Percentiles rank a stretch among this genome's conserved stretches.
These are phyloP conservation scores for Hysterangium stoloniferum DNA, from an alignment of 768 basidiomycete genomes.

Conservation along the genomic window DNA sequence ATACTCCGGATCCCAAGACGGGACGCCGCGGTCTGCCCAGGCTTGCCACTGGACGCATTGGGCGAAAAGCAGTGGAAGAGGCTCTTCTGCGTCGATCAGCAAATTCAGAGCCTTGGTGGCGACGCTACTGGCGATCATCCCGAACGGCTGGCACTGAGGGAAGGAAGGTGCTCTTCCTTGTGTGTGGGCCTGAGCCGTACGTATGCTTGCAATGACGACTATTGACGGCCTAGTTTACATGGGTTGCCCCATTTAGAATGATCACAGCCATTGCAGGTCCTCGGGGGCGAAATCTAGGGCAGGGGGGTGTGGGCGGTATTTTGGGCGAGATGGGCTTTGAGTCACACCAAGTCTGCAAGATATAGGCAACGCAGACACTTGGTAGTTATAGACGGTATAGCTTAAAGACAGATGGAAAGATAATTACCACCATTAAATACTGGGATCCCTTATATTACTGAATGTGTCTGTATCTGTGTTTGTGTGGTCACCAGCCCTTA, in stretches of 20 bases:
- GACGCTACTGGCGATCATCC: constrained; percentile 16
- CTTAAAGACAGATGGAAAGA: no score
- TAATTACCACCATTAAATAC: no score
- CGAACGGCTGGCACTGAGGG: constrained; percentile 13
- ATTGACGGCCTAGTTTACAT: constrained; percentile 2
- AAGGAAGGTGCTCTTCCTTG: constrained; percentile 49
- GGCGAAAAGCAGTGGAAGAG: constrained; percentile 38
- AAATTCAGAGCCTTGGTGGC: constrained; percentile 25
- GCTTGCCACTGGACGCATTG: constrained; percentile 47
- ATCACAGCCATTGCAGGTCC: constrained; percentile 67
- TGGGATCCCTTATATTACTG: no score
- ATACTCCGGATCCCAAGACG: constrained; percentile 26
- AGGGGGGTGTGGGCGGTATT: constrained; percentile 62
- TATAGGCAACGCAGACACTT: constrained; percentile 31
- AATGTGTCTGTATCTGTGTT: no score
- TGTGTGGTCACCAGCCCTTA: no score
- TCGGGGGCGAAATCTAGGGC: constrained; percentile 64
- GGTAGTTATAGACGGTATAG: not conserved
- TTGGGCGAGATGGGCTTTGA: constrained; percentile 51
- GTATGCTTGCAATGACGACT: constrained; percentile 19
- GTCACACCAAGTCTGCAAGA: constrained; percentile 60
- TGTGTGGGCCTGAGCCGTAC: constrained; percentile 83
- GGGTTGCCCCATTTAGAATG: constrained; percentile 45
- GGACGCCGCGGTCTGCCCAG: constrained; percentile 15
- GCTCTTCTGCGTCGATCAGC: constrained; percentile 27